These are phyloP conservation scores for Candida golubevii DNA, from an alignment of 805 yeast species.

Conservation along the genomic window DNA sequence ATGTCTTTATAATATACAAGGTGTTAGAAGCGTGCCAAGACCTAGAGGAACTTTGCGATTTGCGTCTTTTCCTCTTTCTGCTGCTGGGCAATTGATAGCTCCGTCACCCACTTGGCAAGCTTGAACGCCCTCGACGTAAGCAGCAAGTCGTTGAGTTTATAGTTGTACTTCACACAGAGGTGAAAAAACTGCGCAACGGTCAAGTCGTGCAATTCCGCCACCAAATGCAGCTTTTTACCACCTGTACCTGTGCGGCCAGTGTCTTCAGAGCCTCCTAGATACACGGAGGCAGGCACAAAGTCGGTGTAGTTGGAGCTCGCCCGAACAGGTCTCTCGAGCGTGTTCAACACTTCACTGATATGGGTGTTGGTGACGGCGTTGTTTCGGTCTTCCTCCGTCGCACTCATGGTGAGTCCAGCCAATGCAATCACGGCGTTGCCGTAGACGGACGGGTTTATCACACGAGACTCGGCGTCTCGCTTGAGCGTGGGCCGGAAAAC, in stretches of 20 bases:
- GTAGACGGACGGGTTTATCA: slow-evolving; percentile 52
- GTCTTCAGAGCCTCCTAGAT: slow-evolving; percentile 31
- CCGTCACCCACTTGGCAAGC: slow-evolving; percentile 70
- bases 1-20: too few species aligned
- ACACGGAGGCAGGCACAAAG: slow-evolving; percentile 42
- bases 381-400: slow-evolving; percentile 61
- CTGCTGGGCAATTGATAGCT: slow-evolving; percentile 53
- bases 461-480: slow-evolving; percentile 56
- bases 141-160: slow-evolving; percentile 58
- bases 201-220: slow-evolving; percentile 58
- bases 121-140: slow-evolving; percentile 60
- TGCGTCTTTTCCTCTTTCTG: slow-evolving; percentile 21
- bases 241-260: slow-evolving; percentile 7
- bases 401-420: slow-evolving; percentile 53
- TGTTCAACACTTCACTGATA: slow-evolving; percentile 55
- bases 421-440: slow-evolving; percentile 64
- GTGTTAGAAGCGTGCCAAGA: not conserved
- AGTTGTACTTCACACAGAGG: slow-evolving; percentile 60
- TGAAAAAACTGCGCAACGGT: slow-evolving; percentile 61
- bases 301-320: slow-evolving; percentile 37
- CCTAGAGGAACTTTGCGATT: slow-evolving; percentile 4
- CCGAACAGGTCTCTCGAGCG: slow-evolving; percentile 56
- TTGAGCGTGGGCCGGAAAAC: slow-evolving; percentile 37
- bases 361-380: slow-evolving; percentile 48
- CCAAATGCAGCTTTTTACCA: slow-evolving; percentile 31